Percentiles rank a stretch among this genome's conserved stretches.
Evolutionary conservation across 768 basidiomycete species (phyloP).

Genomic region (Paxillus involutus): DNA sequence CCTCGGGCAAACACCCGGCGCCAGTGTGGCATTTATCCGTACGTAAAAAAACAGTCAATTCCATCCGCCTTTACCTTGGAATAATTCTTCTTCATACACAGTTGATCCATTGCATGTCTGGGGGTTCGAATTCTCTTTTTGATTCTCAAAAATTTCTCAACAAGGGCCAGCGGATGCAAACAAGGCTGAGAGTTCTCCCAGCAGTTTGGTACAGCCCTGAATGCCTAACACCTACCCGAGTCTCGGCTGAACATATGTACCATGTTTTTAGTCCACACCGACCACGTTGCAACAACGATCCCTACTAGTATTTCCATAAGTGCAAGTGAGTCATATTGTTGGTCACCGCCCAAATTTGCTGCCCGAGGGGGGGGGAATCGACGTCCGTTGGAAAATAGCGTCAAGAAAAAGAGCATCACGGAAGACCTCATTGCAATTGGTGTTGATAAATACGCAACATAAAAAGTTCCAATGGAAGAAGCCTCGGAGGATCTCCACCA

Average conservation of each 20-base stretch:
- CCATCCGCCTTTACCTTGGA: background rate
- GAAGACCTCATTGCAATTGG: constrained; percentile 15
- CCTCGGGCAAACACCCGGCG: background rate
- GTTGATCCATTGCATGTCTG: background rate
- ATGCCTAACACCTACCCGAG: background rate
- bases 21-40: background rate
- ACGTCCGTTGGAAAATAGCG: constrained; percentile 9
- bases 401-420: constrained; percentile 6
- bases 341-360: background rate
- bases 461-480: constrained; percentile 19
- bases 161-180: background rate
- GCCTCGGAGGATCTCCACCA: constrained; percentile 16
- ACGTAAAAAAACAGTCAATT: constrained; percentile 6
- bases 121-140: background rate
- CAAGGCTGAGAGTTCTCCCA: background rate
- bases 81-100: background rate
- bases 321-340: background rate
- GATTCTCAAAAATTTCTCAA: background rate
- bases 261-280: background rate
- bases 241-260: background rate
- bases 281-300: background rate
- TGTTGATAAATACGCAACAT: constrained; percentile 17
- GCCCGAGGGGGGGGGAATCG: background rate
- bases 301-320: background rate
- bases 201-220: background rate